Evolutionary conservation across 495 filamentous ascomycete species (phyloP), one percentile per base, ranked within the genome.

Genomic region (Thozetella sp.): DNA sequence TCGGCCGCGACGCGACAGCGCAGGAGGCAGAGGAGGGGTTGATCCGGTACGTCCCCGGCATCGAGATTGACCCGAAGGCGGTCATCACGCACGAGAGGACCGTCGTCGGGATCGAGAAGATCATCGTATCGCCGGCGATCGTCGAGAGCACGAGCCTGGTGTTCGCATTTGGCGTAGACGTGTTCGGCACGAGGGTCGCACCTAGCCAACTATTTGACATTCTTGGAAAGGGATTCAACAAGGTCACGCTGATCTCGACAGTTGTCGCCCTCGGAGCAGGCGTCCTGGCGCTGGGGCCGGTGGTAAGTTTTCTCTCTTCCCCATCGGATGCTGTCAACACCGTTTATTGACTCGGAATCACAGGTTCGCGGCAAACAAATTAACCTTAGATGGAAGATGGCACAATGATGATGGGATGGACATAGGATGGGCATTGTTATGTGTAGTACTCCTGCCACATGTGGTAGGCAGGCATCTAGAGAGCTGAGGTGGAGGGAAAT

Each of bases 121-220:
- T 97, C 19, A 81, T 93, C 12, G 87, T 91, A 0, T 80, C 77
- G 17, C 92, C 94, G 0, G 88, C 91, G 0, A 65, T 89, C 1
- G 80, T 99, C n/a, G 95, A 99, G 75, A 97, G 93, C 72, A 97
- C 95, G 13, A 93, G 90, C 66, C 72, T 99, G 46, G 84, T 99
- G 25, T 86, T 98, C 65, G 94, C 93, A 2, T 97, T 90, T 70
- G 96, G 96, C 2, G 65, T 89, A 0, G 95, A 99, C 69, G 73
- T 98, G 27, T 99, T 92, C 64, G 93, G 91, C 3, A 93, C 93
- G 2, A 79, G 93, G 15, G 87, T 95, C 27, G 85, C 88, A 25
- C 95, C 95, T 0, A 96, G 91, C 67, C 84, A 89, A 57, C 82
- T 89, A 2, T 99, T 98, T 72, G 95, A 99, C 75, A 83, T 97